Evolutionary conservation across 768 basidiomycete genomes (phyloP).

Genomic region (Trametes meyenii): DNA sequence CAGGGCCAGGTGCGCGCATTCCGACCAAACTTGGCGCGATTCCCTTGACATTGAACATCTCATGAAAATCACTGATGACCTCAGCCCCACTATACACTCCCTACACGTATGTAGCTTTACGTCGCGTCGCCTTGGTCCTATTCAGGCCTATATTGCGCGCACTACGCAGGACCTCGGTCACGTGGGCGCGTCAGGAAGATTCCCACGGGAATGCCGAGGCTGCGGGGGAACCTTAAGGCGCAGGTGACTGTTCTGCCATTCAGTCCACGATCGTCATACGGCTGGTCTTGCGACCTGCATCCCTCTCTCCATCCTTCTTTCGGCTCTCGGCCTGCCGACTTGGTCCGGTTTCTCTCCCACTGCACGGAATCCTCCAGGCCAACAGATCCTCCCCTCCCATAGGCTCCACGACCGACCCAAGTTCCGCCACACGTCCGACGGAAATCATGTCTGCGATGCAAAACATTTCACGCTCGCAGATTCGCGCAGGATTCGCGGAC

Average conservation of each 20-base stretch:
- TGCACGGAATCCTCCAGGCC: background rate
- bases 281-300: slow-evolving; percentile 7
- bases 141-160: no score
- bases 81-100: no score
- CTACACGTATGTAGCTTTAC: no score
- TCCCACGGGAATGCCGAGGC: background rate
- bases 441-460: background rate
- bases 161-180: background rate
- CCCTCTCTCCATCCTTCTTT: slow-evolving; percentile 3
- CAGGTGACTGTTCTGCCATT: slow-evolving; percentile 6
- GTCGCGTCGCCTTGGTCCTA: no score
- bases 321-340: slow-evolving; percentile 1
- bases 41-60: no score
- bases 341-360: background rate
- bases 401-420: background rate
- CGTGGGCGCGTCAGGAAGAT: background rate
- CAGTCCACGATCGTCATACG: slow-evolving; percentile 8
- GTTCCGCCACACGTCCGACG: background rate
- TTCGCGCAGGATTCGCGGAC: no score
- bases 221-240: background rate
- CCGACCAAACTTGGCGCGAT: no score
- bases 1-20: no score
- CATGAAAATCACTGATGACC: no score
- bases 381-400: background rate
- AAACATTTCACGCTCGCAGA: background rate